These are phyloP conservation scores for Coniochaeta prunicola DNA, from an alignment of 2,329 filamentous ascomycete species.

Conservation along the genomic window DNA sequence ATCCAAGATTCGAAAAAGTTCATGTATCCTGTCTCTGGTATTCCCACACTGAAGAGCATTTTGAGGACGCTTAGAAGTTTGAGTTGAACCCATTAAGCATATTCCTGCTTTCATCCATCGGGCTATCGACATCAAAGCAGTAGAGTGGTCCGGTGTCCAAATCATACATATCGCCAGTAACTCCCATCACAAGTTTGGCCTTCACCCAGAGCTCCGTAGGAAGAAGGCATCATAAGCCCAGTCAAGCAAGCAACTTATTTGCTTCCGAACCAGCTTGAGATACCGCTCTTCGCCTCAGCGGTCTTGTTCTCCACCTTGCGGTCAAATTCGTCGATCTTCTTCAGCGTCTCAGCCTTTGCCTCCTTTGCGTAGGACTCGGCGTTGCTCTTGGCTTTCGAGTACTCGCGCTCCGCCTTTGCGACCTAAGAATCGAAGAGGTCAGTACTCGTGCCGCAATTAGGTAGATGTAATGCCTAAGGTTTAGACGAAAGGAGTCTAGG, in stretches of 20 bases:
- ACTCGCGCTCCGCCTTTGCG: slow-evolving; percentile 55
- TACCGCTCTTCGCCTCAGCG: slow-evolving; percentile 72
- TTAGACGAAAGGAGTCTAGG: not conserved
- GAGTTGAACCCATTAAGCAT: not conserved
- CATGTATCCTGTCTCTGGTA: too few relatives aligned
- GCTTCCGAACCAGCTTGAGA: slow-evolving; percentile 80
- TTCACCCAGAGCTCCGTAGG: not conserved
- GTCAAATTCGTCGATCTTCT: slow-evolving; percentile 78
- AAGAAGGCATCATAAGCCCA: not conserved
- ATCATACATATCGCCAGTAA: not conserved
- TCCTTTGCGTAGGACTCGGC: slow-evolving; percentile 55
- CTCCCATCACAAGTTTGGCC: too few relatives aligned
- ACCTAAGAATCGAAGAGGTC: slow-evolving; percentile 35
- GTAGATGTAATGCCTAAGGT: not conserved
- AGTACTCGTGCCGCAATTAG: not conserved
- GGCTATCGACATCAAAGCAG: not conserved
- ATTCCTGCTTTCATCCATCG: not conserved
- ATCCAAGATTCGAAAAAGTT: too few relatives aligned
- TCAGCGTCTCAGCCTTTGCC: slow-evolving; percentile 54
- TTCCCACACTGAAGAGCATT: too few relatives aligned
- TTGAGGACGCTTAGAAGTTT: not conserved
- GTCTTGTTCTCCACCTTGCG: slow-evolving; percentile 72
- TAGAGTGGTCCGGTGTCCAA: not conserved
- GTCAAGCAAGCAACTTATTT: slow-evolving; percentile 26
- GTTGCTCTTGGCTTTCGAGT: slow-evolving; percentile 54